Base-by-base conservation (phyloP, 805 yeast genomes). In the Candida railenensis region DNA sequence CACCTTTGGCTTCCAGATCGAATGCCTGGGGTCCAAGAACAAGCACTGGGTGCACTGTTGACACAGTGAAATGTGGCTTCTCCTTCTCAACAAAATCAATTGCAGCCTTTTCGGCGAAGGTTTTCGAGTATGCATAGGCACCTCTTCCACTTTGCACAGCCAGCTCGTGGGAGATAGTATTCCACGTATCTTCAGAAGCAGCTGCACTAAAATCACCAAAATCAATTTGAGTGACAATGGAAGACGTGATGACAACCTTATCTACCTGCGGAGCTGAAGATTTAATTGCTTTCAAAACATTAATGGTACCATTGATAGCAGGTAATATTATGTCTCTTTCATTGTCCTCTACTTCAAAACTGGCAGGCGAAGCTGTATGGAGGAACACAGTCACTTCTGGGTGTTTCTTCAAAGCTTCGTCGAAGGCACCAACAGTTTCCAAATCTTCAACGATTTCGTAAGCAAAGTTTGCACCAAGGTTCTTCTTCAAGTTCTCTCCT, bases 331-430 rank as follows among this genome's bases (percentile, higher is more conserved):
- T 65, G 18, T 78, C 82, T 40, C 73, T 72, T 47, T 75, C 82
- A 33, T 74, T 66, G 49, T 73, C 68, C 14, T 67, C 61, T 16
- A 69, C 62, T 8, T 73, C 67, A 56, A 72, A 76, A 22, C 71
- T 65, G 57, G 76, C 76, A 11, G 87, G 86, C 11, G 84, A 75
- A 2, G 87, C 87, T 8, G 83, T 73, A 60, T 82, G 88, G 34
- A 82, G 52, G 42, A 82, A 81, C 30, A 74, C 78, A 14, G 67
- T 66, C 46, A 80, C 74, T 37, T 81, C 83, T 30, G 76, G 74
- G 48, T 75, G 73, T 20, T 64, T 66, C 52, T 72, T 59, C 53
- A 81, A 67, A 0, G 74, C 72, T 4, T 58, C 58, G 45, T 74
- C 76, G 48, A 78, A 78, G 0, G 81, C 79, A 12, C 68, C 68